Conservation (phyloP, 2,329 filamentous ascomycete species). For the Ceratocystis huliohia region DNA sequence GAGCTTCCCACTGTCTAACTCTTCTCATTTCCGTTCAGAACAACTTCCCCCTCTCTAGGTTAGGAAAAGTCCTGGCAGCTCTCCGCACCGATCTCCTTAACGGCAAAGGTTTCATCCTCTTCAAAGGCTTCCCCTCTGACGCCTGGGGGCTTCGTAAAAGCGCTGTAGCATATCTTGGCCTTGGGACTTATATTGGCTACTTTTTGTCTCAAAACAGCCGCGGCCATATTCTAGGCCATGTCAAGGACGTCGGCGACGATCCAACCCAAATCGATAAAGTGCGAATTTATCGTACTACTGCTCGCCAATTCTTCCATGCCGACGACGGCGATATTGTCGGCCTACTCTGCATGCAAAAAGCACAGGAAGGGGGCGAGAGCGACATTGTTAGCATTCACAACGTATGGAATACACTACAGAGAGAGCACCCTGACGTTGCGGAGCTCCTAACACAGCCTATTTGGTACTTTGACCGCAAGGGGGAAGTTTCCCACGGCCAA, state of each 20-base stretch:
- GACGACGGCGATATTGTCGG: slow-evolving; percentile 77
- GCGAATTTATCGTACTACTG: slow-evolving; percentile 80
- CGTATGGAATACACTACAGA: slow-evolving; percentile 69
- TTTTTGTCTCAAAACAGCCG: slow-evolving; percentile 76
- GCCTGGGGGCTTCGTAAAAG: slow-evolving; percentile 69
- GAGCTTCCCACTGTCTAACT: not conserved
- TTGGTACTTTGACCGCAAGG: slow-evolving; percentile 90
- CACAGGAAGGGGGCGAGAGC: slow-evolving; percentile 69
- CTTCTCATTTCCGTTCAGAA: slow-evolving; percentile 22
- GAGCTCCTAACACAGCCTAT: slow-evolving; percentile 61
- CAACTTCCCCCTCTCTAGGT: slow-evolving; percentile 35
- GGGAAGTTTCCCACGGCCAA: slow-evolving; percentile 62
- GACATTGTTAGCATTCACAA: slow-evolving; percentile 68
- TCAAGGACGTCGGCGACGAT: slow-evolving; percentile 79
- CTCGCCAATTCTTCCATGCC: slow-evolving; percentile 44
- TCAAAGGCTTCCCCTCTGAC: slow-evolving; percentile 69
- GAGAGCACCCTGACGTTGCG: slow-evolving; percentile 64
- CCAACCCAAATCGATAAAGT: slow-evolving; percentile 66
- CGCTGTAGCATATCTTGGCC: slow-evolving; percentile 80
- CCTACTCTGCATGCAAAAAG: slow-evolving; percentile 65
- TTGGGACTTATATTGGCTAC: slow-evolving; percentile 75
- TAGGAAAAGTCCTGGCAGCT: slow-evolving; percentile 28
- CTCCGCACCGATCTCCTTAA: slow-evolving; percentile 44
- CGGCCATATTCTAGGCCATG: slow-evolving; percentile 77
- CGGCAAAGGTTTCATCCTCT: slow-evolving; percentile 80